phyloP scores from a whole-genome alignment of 139 green algal species.

The Chlamydomonas schloesseri region DNA sequence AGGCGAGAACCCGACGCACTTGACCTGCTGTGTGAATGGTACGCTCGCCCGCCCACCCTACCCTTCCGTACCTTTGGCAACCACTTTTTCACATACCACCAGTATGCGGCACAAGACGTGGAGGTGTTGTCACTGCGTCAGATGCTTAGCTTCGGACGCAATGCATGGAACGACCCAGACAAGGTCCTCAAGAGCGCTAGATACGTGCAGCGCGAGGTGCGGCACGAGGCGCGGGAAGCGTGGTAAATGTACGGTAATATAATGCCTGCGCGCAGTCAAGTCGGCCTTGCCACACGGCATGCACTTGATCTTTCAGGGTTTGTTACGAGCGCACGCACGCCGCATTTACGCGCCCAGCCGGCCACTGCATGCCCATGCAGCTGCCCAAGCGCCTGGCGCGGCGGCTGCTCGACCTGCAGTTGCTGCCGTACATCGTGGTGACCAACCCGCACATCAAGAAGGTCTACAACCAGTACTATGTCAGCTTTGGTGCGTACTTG shows the following conservation, averaged over 20 bases:
- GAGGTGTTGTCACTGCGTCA: constrained; percentile 71
- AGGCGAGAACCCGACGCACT: too few species aligned
- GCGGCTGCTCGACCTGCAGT: constrained; percentile 91
- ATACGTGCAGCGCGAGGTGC: constrained; percentile 74
- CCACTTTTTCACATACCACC: too few species aligned
- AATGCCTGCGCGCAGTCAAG: too few species aligned
- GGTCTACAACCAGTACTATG: constrained; percentile 87
- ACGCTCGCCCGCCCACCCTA: too few species aligned
- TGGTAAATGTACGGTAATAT: not conserved
- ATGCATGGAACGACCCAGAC: constrained; percentile 53
- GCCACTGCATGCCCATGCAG: too few species aligned
- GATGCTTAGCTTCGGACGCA: constrained; percentile 79
- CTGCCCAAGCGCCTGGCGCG: constrained; percentile 87
- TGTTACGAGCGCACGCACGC: too few species aligned
- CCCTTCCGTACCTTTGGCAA: too few species aligned
- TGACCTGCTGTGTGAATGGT: too few species aligned
- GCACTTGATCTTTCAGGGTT: too few species aligned
- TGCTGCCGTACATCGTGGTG: constrained; percentile 85
- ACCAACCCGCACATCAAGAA: constrained; percentile 92
- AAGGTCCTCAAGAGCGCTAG: constrained; percentile 69
- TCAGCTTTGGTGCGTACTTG: constrained; percentile 78
- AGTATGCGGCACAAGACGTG: constrained; percentile 70
- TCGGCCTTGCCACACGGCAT: too few species aligned
- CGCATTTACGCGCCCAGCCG: too few species aligned
- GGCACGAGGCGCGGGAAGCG: not conserved